Evolutionary conservation across 2,329 filamentous ascomycete species (phyloP).

Genomic region (Nothophoma quercina): DNA sequence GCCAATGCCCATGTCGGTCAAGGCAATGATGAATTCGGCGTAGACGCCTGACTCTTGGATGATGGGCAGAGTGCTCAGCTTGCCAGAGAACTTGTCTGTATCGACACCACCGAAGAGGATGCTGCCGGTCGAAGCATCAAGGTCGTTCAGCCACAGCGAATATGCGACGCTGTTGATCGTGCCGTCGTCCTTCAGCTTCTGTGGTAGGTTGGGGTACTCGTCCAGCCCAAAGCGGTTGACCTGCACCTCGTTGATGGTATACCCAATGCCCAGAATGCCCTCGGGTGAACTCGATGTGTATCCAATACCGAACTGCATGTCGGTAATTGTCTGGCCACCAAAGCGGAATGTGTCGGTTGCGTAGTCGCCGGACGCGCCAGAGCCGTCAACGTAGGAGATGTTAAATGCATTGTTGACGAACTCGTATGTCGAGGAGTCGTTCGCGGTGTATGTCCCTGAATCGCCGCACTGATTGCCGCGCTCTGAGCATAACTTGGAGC

Average conservation of each 20-base stretch:
- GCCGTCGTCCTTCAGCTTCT: conserved; percentile 68
- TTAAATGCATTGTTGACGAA: conserved; percentile 81
- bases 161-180: conserved; percentile 70
- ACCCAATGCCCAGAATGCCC: conserved; percentile 87
- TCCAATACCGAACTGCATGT: conserved; percentile 76
- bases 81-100: conserved; percentile 73
- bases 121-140: conserved; percentile 69
- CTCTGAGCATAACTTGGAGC: conserved; percentile 66
- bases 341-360: conserved; percentile 75
- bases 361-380: conserved; percentile 79
- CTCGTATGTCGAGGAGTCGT: conserved; percentile 76
- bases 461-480: conserved; percentile 61
- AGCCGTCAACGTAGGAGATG: conserved; percentile 86
- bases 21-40: conserved; percentile 61
- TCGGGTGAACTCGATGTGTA: conserved; percentile 67
- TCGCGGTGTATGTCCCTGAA: conserved; percentile 73
- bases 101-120: conserved; percentile 86
- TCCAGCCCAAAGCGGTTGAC: conserved; percentile 62
- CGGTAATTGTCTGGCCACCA: conserved; percentile 60
- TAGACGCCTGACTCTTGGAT: conserved; percentile 57
- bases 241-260: conserved; percentile 78
- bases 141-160: conserved; percentile 70
- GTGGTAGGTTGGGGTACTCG: conserved; percentile 68
- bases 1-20: conserved; percentile 57
- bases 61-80: conserved; percentile 68